Base-by-base conservation (phyloP, 192 early-diverging fungal genomes). In the Lobosporangium transversale region DNA sequence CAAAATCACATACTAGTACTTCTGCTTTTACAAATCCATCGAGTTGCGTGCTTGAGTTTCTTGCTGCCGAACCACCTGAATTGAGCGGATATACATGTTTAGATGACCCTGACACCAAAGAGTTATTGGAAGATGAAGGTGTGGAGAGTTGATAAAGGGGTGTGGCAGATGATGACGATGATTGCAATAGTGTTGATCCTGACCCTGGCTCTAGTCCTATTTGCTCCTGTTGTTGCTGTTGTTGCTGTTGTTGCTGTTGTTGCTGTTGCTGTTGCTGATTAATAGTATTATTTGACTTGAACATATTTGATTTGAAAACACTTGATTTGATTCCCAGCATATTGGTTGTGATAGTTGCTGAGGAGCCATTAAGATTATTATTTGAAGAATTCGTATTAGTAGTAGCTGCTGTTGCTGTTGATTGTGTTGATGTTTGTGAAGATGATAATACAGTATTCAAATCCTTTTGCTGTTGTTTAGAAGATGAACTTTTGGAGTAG, bases 331-430 rank as follows among this genome's bases (percentile, higher is more conserved):
- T 67, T 6, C 32, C 65, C 24, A 62, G 59, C 36, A 53, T 7
- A 53, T 51, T 67, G 11, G 73, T 62, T n/a, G 54, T 67, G 17
- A 62, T 67, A 0, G 64, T 58, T 12, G 73, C 73, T 2, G 73
- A 67, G 23, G 70, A 74, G 20, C 24, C 23, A 29, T 65, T 64
- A 64, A 65, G 0, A 53, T n/a, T 27, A 43, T 49, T 3, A 65
- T 67, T 20, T 62, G 52, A 10, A 26, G 48, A 0, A 35, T 4
- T 4, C 51, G 58, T 2, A 53, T 67, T 8, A 62, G 36, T 7
- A 62, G 54, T 9, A 47, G 42, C n/a, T 52, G 49, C 12, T 24
- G 63, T 36, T 37, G 65, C 24, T 27, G 58, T n/a, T 57, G 70
- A 4, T 44, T 31, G 18, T 60, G 20, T 26, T 55, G n/a, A 10